These are phyloP conservation scores for Dioscorea zingiberensis DNA, from an alignment of 106 monocot genomes.

Conservation along the genomic window DNA sequence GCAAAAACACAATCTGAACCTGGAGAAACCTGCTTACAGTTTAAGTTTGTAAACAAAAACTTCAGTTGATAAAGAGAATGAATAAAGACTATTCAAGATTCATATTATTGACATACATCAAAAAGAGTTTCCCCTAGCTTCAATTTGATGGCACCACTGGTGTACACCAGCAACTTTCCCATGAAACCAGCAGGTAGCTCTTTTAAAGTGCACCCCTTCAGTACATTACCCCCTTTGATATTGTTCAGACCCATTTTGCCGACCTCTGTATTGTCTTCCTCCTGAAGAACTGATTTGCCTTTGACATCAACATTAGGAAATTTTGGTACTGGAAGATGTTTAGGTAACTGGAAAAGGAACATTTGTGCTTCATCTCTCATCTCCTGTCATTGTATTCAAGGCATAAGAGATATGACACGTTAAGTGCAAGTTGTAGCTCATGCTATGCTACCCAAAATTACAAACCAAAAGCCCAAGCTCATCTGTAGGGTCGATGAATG, in stretches of 20 bases:
- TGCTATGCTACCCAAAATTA: neutral
- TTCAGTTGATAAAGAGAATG: too few species aligned
- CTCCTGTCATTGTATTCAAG: conserved; percentile 22
- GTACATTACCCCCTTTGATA: too few species aligned
- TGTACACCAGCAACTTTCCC: conserved; percentile 79
- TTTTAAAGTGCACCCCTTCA: conserved; percentile 28
- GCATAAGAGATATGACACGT: neutral
- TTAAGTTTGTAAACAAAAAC: too few species aligned
- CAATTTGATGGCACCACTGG: conserved; percentile 83
- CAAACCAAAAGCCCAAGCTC: conserved; percentile 57
- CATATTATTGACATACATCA: conserved; percentile 45
- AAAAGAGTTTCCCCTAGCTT: conserved; percentile 73
- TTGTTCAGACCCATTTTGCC: too few species aligned
- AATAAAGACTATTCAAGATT: too few species aligned
- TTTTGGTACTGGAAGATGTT: conserved; percentile 46
- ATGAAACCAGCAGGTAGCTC: conserved; percentile 57
- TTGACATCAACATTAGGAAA: neutral
- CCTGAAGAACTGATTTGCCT: neutral
- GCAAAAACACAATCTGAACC: conserved; percentile 32
- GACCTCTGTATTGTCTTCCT: conserved; percentile 4
- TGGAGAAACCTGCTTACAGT: conserved; percentile 39
- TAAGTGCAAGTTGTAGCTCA: neutral
- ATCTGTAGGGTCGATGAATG: conserved; percentile 27
- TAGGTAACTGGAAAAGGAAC: conserved; percentile 75
- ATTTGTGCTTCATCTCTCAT: conserved; percentile 27